Conservation (phyloP, 768 basidiomycete genomes). For the Russula brevipes region DNA sequence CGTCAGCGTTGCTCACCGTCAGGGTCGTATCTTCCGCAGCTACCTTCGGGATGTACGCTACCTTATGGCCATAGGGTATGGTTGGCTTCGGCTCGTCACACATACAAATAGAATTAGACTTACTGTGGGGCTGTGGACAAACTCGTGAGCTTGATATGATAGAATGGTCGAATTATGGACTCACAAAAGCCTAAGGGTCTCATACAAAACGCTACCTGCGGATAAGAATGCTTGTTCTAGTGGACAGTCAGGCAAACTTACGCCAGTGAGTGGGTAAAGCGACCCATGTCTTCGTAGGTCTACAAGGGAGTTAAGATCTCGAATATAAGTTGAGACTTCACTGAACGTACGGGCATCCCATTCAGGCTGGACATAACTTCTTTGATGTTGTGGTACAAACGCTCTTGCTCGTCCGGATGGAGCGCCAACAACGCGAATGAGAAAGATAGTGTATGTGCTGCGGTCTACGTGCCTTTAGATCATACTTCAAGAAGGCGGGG, state of each 20-base stretch:
- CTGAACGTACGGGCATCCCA: background rate
- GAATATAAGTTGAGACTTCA: background rate
- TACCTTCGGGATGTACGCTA: slow-evolving; percentile 41
- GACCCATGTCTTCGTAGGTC: background rate
- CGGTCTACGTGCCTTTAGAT: slow-evolving; percentile 30
- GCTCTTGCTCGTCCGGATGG: slow-evolving; percentile 40
- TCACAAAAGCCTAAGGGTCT: no score
- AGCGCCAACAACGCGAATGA: slow-evolving; percentile 40
- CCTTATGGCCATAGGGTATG: slow-evolving; percentile 34
- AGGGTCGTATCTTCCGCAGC: slow-evolving; percentile 43
- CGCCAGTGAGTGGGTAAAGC: slow-evolving; percentile 14
- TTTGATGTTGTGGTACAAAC: slow-evolving; percentile 35
- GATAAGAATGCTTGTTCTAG: background rate
- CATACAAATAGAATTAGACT: background rate
- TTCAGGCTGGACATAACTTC: slow-evolving; percentile 29
- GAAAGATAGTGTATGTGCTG: slow-evolving; percentile 36
- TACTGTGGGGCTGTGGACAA: slow-evolving; percentile 5
- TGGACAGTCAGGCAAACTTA: background rate
- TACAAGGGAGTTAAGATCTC: background rate
- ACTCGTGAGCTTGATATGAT: background rate
- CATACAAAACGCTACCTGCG: slow-evolving; percentile 38
- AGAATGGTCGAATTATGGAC: background rate
- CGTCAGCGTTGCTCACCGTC: slow-evolving; percentile 33
- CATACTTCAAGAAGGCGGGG: background rate
- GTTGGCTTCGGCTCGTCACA: background rate